A percentile compares a stretch with the other conserved stretches of the same genome.
phyloP scores from a whole-genome alignment of 176 grass and related monocot genomes.

The Secale cereale region DNA sequence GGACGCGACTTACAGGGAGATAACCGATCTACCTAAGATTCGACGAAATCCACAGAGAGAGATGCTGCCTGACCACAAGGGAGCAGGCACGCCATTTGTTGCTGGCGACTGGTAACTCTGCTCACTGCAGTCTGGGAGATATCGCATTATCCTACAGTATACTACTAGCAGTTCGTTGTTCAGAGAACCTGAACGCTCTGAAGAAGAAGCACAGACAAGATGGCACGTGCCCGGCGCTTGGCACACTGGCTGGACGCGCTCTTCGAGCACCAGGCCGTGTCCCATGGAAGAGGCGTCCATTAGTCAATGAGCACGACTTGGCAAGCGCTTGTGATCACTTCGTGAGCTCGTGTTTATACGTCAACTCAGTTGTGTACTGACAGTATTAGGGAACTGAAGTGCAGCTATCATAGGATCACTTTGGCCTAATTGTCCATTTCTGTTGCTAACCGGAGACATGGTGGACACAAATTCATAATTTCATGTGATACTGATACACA shows the following conservation, averaged over 20 bases:
- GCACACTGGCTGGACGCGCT: not conserved
- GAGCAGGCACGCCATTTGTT: not conserved
- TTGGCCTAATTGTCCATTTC: not conserved
- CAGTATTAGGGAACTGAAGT: not conserved
- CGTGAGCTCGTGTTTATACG: not conserved
- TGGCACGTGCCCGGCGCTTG: slow-evolving; percentile 13
- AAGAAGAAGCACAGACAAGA: not conserved
- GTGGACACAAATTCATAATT: too few relatives aligned
- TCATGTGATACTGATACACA: not conserved
- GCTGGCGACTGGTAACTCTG: not conserved
- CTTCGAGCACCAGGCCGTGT: slow-evolving; percentile 17
- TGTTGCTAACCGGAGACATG: not conserved
- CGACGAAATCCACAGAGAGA: not conserved
- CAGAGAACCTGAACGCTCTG: slow-evolving; percentile 37
- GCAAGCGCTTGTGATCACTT: not conserved
- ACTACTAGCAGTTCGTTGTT: slow-evolving; percentile 17
- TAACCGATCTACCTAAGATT: slow-evolving; percentile 41
- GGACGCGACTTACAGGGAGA: not conserved
- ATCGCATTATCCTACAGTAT: not conserved
- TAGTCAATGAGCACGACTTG: not conserved
- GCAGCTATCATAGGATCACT: not conserved
- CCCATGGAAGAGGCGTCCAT: too few relatives aligned
- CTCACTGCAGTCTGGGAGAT: not conserved
- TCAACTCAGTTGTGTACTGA: not conserved
- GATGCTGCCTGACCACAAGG: slow-evolving; percentile 8